Conservation (phyloP, 352 stramenopile genomes). For the Phytophthora melonis region DNA sequence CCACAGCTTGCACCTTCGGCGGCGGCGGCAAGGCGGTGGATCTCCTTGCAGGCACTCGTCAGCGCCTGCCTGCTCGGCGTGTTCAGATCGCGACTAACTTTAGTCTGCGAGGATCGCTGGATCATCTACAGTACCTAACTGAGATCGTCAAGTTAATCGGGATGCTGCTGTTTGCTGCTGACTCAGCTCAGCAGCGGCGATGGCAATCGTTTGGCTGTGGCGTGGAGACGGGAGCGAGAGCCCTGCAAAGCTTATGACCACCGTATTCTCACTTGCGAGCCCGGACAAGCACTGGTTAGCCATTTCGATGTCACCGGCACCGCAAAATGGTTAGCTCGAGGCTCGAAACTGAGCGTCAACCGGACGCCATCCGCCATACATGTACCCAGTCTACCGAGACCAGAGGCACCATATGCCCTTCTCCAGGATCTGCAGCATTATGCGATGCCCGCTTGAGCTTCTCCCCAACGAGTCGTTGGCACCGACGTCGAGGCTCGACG, state of each 20-base stretch:
- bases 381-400: too few species aligned
- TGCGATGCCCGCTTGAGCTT: constrained; percentile 1
- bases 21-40: not conserved
- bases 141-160: not conserved
- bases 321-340: not conserved
- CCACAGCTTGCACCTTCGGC: not conserved
- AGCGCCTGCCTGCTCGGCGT: not conserved
- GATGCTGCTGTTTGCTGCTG: not conserved
- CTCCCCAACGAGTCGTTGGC: too few species aligned
- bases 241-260: not conserved
- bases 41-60: not conserved
- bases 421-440: not conserved
- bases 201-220: constrained; percentile 12
- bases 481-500: not conserved
- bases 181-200: not conserved
- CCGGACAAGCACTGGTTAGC: not conserved
- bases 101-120: constrained; percentile 5
- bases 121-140: constrained; percentile 12
- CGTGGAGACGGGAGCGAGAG: constrained; percentile 1
- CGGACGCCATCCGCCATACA: too few species aligned
- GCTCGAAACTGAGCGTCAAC: not conserved
- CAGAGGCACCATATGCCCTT: constrained; percentile 3
- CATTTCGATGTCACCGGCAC: not conserved
- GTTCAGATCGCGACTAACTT: constrained; percentile 4
- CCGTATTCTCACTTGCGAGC: not conserved